Evolutionary conservation across 1,284 basidiomycete genomes (phyloP), one percentile per base, ranked within the genome.

Genomic region (Mycosarcoma maydis): DNA sequence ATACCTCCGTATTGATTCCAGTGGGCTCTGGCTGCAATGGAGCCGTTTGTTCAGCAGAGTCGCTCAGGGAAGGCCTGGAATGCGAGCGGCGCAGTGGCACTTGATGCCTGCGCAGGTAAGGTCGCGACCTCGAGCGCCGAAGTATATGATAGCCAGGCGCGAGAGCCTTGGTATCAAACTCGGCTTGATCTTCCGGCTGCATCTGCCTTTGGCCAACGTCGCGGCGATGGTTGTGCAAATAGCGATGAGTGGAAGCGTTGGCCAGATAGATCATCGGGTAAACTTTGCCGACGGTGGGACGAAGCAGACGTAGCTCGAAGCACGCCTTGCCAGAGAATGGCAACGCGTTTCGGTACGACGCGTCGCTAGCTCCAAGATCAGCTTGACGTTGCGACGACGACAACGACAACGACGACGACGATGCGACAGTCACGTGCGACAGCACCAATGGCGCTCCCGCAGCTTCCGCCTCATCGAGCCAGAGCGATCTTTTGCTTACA

Each of bases 281-380:
- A 19, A 71, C 65, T 11, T 45, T 48, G 5, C 57, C 56, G 11
- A 32, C 7, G 6, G 60, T 60, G n/a, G 61, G 54, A 3, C 73
- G 69, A 13, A 78, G 48, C 26, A 71, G 48, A 7, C 68, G 41
- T 27, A 78, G 59, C 20, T 76, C 72, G 41, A 76, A 77, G 16
- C 58, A 44, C 14, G 73, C 57, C 19, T 53, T 50, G 44, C 66
- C 73, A 20, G 75, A 69, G 49, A 74, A 74, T 3, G 75, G 44
- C 37, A 37, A 33, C 8, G 44, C 53, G 45, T 45, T 52, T 43
- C 51, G 51, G 29, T 59, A 24, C 19, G 29, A 29, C n/a, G 23
- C 36, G 38, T 24, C 37, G 11, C 10, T 32, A 20, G 33, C 37
- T 30, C 19, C 22, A 1, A 27, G 38, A 20, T 7, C 29, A 2